Base-by-base conservation (phyloP, 2,329 filamentous ascomycete species). In the Dryadomyces quercus-mongolicae region DNA sequence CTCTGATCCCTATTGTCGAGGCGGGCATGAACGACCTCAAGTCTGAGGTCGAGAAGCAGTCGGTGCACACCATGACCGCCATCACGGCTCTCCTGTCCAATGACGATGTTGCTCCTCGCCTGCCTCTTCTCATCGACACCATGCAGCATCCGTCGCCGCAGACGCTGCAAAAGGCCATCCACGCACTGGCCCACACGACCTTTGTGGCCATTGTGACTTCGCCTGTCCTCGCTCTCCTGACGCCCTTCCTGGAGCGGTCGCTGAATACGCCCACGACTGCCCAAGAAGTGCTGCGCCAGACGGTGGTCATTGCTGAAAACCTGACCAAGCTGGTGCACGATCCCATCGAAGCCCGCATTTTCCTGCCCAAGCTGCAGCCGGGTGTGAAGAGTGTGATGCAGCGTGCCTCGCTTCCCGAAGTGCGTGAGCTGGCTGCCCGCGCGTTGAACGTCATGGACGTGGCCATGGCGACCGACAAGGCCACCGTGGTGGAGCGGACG, bases 161-260 rank as follows among this genome's bases (percentile, higher is more conserved):
- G 69, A 89, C 86, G 31, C 78, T 94, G 54, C 88, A 95, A 67
- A 96, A 96, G 75, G 91, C 93, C 36, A 97, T 98, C 60, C 93
- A 96, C 66, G 93, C 91, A 48, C 77, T 98, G 48, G 96, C 91
- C 4, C 89, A 95, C 73, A 98, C 93, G 12, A 98, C 93, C n/a
- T 98, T 98, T 62, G 93, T 98, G 53, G 91, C 93, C 54, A 80
- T 95, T 60, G 93, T 98, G 62, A 96, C 90, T 13, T 96, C 92
- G 9, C 93, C 93, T 10, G 92, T 97, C 5, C 81, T 98, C 55
- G 93, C 93, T 18, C 82, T 98, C 54, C 79, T 98, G 54, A 98
- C 93, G 1, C 93, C 93, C 48, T 85, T 97, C 61, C 82, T 98
- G 31, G 93, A 97, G 73, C 86, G 93, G 62, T 89, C 91, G 18